Percentiles rank a stretch among this genome's conserved stretches.
phyloP scores from a whole-genome alignment of 1,284 basidiomycete species.

The Tylopilus orsonianus region DNA sequence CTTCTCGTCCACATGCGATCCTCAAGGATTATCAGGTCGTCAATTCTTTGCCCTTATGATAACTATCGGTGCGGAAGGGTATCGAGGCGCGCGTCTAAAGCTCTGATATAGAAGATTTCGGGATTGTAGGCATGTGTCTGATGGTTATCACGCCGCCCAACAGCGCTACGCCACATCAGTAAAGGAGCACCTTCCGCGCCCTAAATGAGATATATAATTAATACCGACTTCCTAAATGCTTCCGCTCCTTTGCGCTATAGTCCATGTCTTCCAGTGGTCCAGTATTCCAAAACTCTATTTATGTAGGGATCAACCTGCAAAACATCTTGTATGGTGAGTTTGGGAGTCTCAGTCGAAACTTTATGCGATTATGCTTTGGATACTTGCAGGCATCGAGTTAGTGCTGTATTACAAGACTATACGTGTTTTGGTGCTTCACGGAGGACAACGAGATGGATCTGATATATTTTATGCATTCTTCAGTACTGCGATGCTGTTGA shows the following conservation, averaged over 20 bases:
- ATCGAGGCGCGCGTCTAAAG: too few species aligned
- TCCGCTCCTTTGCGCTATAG: not conserved
- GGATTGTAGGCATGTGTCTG: too few species aligned
- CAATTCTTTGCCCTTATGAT: too few species aligned
- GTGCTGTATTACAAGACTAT: conserved; percentile 29
- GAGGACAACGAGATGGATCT: not conserved
- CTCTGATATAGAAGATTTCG: too few species aligned
- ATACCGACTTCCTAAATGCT: not conserved
- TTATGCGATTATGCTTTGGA: not conserved
- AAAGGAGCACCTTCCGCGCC: too few species aligned
- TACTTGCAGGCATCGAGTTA: conserved; percentile 20
- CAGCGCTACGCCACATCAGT: too few species aligned
- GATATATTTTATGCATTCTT: conserved; percentile 25
- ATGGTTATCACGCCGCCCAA: too few species aligned
- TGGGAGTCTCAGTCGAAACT: too few species aligned
- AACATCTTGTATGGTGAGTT: conserved; percentile 28
- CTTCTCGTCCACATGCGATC: not conserved
- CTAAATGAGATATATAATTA: conserved; percentile 11
- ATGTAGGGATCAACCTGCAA: conserved; percentile 29
- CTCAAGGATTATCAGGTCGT: not conserved
- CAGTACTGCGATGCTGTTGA: conserved; percentile 25
- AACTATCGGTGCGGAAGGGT: too few species aligned
- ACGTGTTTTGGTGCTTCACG: conserved; percentile 11
- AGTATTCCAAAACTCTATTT: conserved; percentile 27
- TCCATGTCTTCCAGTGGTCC: conserved; percentile 21